Evolutionary conservation across 139 green algal species (phyloP), one percentile per base, ranked within the genome.

Genomic region (Eudorina sp.): DNA sequence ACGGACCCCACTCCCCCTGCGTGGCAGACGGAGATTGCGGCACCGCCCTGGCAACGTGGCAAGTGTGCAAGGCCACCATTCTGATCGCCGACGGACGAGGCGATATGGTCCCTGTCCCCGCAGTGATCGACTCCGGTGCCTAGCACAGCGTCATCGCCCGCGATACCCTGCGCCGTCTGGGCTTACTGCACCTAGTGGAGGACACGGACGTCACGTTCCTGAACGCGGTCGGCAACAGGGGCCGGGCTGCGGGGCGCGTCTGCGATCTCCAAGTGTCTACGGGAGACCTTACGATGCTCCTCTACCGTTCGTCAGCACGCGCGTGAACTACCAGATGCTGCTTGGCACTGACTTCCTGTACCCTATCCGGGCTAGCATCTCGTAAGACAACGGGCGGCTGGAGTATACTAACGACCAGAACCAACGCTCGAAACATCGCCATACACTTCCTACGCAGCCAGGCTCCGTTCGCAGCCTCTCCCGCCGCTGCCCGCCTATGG

Each of bases 331-430:
- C 34, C 29, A 48, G 19, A 2, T 83, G 0, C 34, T 83, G 18
- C 51, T 83, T 18, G 75, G 75, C 31, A 83, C 51, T 18, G 75
- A 83, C 7, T 83, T 83, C 51, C 48, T 83, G 75, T 68, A 69
- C 21, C 75, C 75, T 6, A 69, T 83, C 1, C 31, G 51, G 34
- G 75, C 75, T 16, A 34, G 8, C 18, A 34, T 83, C 31, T 46
- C 6, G 7, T 83, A 51, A 7, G 51, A 3, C 5, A 6, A 31
- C 13, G 25, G 34, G 0, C 31, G 14, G 1, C 48, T 83, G 31
- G 51, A 69, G 48, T 83, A 83, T 23, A 68, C 48, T 48, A 83
- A 83, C 31, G 75, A 83, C 21, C 5, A 36, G 11, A 23, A 68
- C 8, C 16, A 8, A 0, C 75, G 75, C 0, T 18, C 16, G n/a